Conservation (phyloP, 1,284 basidiomycete genomes). For the Puccinia coronata region DNA sequence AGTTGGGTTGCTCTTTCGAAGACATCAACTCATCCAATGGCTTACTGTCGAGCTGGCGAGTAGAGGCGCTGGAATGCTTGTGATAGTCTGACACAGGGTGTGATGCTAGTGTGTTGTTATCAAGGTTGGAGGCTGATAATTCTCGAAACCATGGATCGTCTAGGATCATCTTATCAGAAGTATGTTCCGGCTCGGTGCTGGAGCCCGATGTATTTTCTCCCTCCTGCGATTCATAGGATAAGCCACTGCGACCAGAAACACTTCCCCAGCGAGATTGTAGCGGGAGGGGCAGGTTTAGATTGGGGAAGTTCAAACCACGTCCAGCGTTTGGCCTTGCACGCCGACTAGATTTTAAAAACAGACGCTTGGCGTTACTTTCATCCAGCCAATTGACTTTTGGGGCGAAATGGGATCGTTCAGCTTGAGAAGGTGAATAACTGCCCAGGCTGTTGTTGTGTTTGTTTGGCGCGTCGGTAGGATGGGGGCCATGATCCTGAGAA, state of each 20-base stretch:
- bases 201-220: neutral
- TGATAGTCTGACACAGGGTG: neutral
- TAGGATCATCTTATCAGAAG: slow-evolving; percentile 17
- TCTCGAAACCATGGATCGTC: slow-evolving; percentile 29
- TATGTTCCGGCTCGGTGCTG: neutral
- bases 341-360: slow-evolving; percentile 12
- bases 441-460: neutral
- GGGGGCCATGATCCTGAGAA: neutral
- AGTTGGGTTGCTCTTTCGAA: neutral
- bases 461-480: neutral
- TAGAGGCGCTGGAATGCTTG: neutral
- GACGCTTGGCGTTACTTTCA: slow-evolving; percentile 19
- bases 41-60: neutral
- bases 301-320: neutral
- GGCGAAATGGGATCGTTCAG: neutral
- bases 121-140: neutral
- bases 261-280: neutral
- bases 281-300: neutral
- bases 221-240: neutral
- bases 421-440: neutral
- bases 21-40: slow-evolving; percentile 5
- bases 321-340: neutral
- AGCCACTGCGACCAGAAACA: slow-evolving; percentile 7
- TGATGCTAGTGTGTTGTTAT: neutral
- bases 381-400: slow-evolving; percentile 23